These are phyloP conservation scores for Funneliformis geosporum DNA, from an alignment of 192 early-diverging fungal genomes.

Conservation along the genomic window DNA sequence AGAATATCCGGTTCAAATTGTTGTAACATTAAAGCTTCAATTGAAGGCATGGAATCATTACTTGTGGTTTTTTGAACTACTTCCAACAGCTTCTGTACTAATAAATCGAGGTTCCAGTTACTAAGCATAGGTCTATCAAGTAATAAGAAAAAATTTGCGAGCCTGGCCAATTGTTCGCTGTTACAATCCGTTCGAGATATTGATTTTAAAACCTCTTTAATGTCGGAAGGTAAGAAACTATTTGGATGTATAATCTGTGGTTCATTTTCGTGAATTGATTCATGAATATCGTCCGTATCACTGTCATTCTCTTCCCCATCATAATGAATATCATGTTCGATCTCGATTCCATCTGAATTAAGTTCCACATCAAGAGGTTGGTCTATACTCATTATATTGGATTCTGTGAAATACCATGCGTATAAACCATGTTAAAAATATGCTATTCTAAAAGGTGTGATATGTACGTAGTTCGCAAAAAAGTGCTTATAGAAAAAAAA, in stretches of 20 bases:
- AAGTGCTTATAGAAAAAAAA: not conserved
- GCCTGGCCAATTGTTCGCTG: constrained; percentile 5
- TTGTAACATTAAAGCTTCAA: not conserved
- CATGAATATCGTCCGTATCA: not conserved
- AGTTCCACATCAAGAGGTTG: not conserved
- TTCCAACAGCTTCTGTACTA: not conserved
- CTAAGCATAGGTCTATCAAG: not conserved
- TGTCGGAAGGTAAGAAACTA: not conserved
- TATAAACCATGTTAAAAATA: too few species aligned
- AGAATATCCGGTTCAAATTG: not conserved
- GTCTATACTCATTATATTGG: constrained; percentile 7
- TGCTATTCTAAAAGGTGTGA: not conserved
- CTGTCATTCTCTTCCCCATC: not conserved
- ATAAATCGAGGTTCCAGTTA: constrained; percentile 9
- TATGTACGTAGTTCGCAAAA: not conserved
- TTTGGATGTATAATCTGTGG: not conserved
- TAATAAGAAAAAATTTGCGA: not conserved
- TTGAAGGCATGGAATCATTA: not conserved
- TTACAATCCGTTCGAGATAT: not conserved
- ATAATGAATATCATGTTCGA: not conserved
- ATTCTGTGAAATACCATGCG: not conserved
- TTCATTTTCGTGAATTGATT: not conserved
- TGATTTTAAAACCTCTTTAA: not conserved
- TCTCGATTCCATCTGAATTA: constrained; percentile 3
- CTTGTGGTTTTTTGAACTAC: not conserved